Base-by-base conservation (phyloP, 2,329 filamentous ascomycete genomes). In the Fusarium chuoi region DNA sequence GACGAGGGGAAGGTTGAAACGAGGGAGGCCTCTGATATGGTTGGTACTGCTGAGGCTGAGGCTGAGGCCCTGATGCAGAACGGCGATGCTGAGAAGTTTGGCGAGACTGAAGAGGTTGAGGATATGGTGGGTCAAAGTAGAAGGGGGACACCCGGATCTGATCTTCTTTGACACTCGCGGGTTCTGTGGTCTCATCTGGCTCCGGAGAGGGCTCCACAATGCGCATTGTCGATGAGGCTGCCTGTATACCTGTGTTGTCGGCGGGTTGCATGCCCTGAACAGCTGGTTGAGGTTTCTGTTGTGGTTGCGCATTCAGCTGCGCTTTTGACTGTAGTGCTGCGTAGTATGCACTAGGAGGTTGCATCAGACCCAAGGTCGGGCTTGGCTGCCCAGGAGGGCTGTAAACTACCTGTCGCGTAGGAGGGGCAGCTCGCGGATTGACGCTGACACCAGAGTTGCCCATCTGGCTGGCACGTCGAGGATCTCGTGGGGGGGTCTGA, bases 301-400 rank as follows among this genome's bases (percentile, higher is more conserved):
- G 46, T 39, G 45, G 24, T n/a, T 54, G 51, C 35, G 51, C 35
- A 22, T 38, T 26, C 24, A 55, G 17, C 52, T 58, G 54, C 28
- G 36, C 18, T 41, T 71, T 51, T 17, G 30, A 54, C 39, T 41
- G 46, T 7, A 24, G 28, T 62, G 52, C 51, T 24, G 38, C 6
- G 24, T 44, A 67, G 46, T 70, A 56, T 38, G 52, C 62, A 36
- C 58, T 49, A 24, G 68, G 67, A 15, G 70, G 75, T 41, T 79
- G 77, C 49, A 80, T 77, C 38, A 78, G 70, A 17, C 84, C 85
- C 22, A 86, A 77, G 4, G 84, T 86, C 17, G 85, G 84, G 56
- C 83, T 86, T 13, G 84, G 83, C 60, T 85, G 83, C 11, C 82
- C 83, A 5, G 82, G 78, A 10, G 83, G 81, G 9, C 80, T 80